Conservation (phyloP, 2,329 filamentous ascomycete genomes). For the Penicillium thymicola region DNA sequence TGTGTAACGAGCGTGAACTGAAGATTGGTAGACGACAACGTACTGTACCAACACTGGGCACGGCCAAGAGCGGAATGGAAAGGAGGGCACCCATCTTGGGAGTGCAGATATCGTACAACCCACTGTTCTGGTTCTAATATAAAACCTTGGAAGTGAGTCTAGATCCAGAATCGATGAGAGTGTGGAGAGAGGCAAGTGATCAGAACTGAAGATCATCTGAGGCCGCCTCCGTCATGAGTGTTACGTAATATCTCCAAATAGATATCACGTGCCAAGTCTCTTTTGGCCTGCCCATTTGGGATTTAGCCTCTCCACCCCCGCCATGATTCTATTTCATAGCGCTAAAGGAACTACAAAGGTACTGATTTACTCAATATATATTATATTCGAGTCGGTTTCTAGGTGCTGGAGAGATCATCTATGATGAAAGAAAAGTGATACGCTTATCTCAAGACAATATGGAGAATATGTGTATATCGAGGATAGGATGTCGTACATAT, state of each 20-base stretch:
- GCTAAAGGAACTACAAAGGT: neutral
- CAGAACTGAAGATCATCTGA: slow-evolving; percentile 3
- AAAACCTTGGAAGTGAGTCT: neutral
- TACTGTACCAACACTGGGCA: slow-evolving; percentile 85
- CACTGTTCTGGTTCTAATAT: neutral
- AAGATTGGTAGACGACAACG: slow-evolving; percentile 35
- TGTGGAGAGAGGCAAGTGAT: slow-evolving; percentile 11
- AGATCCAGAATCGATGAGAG: neutral
- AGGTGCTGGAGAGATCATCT: neutral
- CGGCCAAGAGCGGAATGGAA: slow-evolving; percentile 80
- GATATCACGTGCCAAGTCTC: neutral
- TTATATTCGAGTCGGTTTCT: neutral
- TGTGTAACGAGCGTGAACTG: neutral
- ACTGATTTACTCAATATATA: neutral
- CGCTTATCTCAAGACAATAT: neutral
- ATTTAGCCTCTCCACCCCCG: neutral
- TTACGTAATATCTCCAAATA: neutral
- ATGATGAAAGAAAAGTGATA: neutral
- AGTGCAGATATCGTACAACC: neutral
- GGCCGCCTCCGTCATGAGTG: neutral
- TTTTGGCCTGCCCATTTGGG: neutral
- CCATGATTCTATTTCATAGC: neutral
- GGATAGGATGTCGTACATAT: neutral
- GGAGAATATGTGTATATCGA: neutral
- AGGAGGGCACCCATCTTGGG: slow-evolving; percentile 80